Evolutionary conservation across 495 filamentous ascomycete genomes (phyloP).

Genomic region (Trichoderma gamsii): DNA sequence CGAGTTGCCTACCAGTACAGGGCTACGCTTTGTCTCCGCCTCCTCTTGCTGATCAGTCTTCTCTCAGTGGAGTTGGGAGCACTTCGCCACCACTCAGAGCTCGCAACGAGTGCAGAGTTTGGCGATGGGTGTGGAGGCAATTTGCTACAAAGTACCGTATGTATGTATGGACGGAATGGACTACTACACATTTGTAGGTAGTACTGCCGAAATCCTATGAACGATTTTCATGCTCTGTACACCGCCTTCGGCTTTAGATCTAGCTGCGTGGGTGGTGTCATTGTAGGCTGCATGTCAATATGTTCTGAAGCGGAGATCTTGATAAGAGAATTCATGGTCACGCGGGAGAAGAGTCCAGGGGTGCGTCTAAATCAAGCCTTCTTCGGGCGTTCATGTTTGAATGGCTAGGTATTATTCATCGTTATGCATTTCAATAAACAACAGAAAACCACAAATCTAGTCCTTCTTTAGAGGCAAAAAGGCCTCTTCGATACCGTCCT

Average conservation of each 20-base stretch:
- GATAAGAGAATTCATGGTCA: conserved; percentile 2
- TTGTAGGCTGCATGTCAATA: background rate
- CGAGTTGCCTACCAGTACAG: background rate
- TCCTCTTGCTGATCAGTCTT: background rate
- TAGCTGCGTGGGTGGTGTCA: background rate
- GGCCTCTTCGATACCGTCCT: conserved; percentile 80
- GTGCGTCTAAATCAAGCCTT: background rate
- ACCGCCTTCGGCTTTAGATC: conserved; percentile 5
- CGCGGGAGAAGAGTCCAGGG: conserved; percentile 1
- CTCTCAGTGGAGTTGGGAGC: background rate
- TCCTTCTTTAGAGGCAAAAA: conserved; percentile 84
- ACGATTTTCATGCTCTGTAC: background rate
- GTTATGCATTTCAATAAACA: conserved; percentile 1
- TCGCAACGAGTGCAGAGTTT: background rate
- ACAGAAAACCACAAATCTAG: conserved; percentile 19
- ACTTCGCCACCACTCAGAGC: background rate
- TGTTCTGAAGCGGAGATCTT: conserved; percentile 1
- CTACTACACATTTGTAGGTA: no score
- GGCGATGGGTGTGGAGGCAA: background rate
- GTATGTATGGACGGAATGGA: no score
- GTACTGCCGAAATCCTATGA: background rate
- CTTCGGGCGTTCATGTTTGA: background rate
- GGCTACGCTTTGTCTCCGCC: background rate
- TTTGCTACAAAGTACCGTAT: no score
- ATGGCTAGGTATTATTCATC: conserved; percentile 2